These are phyloP conservation scores for Trebouxia gelatinosa DNA, from an alignment of 163 green algal genomes.

Conservation along the genomic window DNA sequence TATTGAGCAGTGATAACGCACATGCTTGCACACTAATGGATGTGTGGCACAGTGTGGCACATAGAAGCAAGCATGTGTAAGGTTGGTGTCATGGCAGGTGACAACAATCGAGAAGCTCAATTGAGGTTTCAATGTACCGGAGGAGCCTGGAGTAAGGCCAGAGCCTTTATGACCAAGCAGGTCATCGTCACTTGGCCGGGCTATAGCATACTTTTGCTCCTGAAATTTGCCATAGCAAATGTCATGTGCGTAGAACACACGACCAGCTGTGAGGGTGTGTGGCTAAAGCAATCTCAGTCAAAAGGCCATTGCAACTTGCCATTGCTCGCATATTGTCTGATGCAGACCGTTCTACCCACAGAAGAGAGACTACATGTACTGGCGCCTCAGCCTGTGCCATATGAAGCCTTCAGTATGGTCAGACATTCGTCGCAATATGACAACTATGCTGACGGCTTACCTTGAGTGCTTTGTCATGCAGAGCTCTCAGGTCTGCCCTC, in stretches of 20 bases:
- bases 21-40: no score
- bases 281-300: not conserved
- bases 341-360: constrained; percentile 60
- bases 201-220: constrained; percentile 25
- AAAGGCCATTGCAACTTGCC: constrained; percentile 24
- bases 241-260: no score
- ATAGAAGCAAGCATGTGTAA: not conserved
- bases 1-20: no score
- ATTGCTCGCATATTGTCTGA: constrained; percentile 31
- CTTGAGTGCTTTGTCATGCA: constrained; percentile 50
- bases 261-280: not conserved
- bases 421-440: not conserved
- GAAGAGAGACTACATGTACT: constrained; percentile 50
- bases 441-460: no score
- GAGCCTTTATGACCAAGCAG: constrained; percentile 18
- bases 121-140: not conserved
- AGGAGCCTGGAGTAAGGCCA: constrained; percentile 16
- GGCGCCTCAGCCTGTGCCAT: constrained; percentile 30
- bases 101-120: not conserved
- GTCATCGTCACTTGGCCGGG: not conserved
- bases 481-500: constrained; percentile 42
- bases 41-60: no score
- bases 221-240: no score
- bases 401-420: not conserved
- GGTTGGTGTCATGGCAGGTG: not conserved